phyloP scores from a whole-genome alignment of 176 grass and related monocot species.

The Phyllostachys edulis region DNA sequence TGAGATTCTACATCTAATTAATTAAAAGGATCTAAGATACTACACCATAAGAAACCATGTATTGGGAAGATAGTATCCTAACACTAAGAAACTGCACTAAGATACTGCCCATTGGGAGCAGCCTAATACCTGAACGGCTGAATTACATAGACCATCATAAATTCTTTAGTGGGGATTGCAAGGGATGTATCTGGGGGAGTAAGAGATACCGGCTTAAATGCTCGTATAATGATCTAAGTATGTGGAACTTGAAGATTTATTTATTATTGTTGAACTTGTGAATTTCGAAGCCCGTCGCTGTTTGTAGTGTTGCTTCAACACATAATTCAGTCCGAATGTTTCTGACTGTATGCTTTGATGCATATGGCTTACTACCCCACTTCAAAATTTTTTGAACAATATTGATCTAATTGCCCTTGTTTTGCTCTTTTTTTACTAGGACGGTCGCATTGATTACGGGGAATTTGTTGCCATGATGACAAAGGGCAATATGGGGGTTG shows the following conservation, averaged over 20 bases:
- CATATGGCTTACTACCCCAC: neutral
- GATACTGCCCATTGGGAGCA: too few relatives aligned
- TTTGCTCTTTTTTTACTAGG: slow-evolving; percentile 19
- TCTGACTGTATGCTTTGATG: neutral
- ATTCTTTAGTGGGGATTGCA: neutral
- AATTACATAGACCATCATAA: neutral
- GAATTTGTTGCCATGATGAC: slow-evolving; percentile 79
- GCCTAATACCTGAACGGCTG: neutral
- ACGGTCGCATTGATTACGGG: slow-evolving; percentile 59
- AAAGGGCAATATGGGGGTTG: slow-evolving; percentile 65
- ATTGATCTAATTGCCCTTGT: neutral
- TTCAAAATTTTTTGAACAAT: neutral
- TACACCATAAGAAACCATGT: too few relatives aligned
- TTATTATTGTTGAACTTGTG: slow-evolving; percentile 6
- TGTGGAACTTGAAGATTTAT: neutral
- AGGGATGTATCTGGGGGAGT: neutral
- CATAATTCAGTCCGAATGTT: neutral
- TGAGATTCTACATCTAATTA: too few relatives aligned
- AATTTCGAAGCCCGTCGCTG: neutral
- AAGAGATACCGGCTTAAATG: neutral
- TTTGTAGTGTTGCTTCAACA: neutral
- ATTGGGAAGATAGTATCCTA: too few relatives aligned
- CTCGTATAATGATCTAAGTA: neutral
- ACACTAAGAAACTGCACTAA: too few relatives aligned
- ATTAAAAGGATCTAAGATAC: too few relatives aligned